Conservation (phyloP, 73 alveolate species). For the Strombidium stylifer region DNA sequence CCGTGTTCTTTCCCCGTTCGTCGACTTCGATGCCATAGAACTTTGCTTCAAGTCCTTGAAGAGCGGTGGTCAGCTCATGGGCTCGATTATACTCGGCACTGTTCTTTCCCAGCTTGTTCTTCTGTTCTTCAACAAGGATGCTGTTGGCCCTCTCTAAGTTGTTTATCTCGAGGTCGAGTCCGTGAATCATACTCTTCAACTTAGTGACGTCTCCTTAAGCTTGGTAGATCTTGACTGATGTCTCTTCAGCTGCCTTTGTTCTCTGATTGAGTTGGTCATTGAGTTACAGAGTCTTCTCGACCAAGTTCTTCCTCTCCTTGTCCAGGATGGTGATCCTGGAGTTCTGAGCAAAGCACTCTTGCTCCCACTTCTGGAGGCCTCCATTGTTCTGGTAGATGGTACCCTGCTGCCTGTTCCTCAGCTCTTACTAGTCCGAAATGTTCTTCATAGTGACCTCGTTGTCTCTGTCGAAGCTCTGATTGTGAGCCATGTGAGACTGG, state of each 20-base stretch:
- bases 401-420: background rate
- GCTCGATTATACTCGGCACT: background rate
- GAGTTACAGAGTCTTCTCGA: background rate
- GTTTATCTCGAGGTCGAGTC: conserved; percentile 4
- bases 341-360: conserved; percentile 2
- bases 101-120: conserved; percentile 1
- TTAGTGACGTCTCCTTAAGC: background rate
- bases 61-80: background rate
- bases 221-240: background rate
- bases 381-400: background rate
- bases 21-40: background rate
- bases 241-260: background rate
- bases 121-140: background rate
- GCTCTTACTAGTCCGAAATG: background rate
- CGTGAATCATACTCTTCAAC: background rate
- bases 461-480: conserved; percentile 1
- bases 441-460: conserved; percentile 1
- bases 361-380: conserved; percentile 1
- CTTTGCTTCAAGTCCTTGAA: conserved; percentile 1
- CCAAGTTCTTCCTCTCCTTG: conserved; percentile 5
- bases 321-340: background rate
- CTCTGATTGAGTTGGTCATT: background rate
- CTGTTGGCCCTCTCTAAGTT: conserved; percentile 4
- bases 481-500: background rate
- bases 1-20: background rate